A percentile compares a stretch with the other conserved stretches of the same genome.
Evolutionary conservation across 768 basidiomycete species (phyloP).

Genomic region (Naganishia vaughanmartiniae): DNA sequence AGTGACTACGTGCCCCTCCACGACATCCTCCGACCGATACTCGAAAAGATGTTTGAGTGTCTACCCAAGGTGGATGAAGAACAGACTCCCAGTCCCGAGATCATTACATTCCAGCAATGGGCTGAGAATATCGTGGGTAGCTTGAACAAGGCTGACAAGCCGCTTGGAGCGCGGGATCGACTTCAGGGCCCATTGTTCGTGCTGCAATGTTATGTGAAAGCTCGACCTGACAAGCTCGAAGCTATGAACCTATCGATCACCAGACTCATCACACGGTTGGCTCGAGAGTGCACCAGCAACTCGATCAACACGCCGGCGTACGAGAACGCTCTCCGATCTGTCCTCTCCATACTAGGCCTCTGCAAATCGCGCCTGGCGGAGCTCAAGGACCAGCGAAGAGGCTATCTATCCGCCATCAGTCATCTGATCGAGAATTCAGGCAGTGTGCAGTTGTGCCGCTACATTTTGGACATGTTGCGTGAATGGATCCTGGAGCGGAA

Average conservation of each 20-base stretch:
- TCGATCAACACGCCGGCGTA: slow-evolving; percentile 40
- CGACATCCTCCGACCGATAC: slow-evolving; percentile 75
- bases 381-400: slow-evolving; percentile 80
- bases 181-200: slow-evolving; percentile 79
- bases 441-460: slow-evolving; percentile 71
- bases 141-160: slow-evolving; percentile 51
- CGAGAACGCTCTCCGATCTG: slow-evolving; percentile 58
- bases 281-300: slow-evolving; percentile 76
- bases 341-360: slow-evolving; percentile 74
- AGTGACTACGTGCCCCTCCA: slow-evolving; percentile 76
- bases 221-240: slow-evolving; percentile 78
- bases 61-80: slow-evolving; percentile 76
- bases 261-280: slow-evolving; percentile 77
- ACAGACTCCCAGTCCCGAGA: slow-evolving; percentile 50
- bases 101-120: slow-evolving; percentile 34
- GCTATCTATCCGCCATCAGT: slow-evolving; percentile 71
- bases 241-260: slow-evolving; percentile 70
- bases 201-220: slow-evolving; percentile 77
- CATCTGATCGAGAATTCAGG: slow-evolving; percentile 87
- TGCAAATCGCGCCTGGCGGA: slow-evolving; percentile 74
- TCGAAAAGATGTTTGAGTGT: slow-evolving; percentile 71
- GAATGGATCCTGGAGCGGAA: slow-evolving; percentile 86
- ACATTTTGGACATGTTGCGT: slow-evolving; percentile 77
- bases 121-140: slow-evolving; percentile 36
- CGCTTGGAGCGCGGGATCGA: slow-evolving; percentile 24